Percentiles rank a stretch among this genome's conserved stretches.
Evolutionary conservation across 805 yeast genomes (phyloP).

Genomic region (Martiniozyma abietophila): DNA sequence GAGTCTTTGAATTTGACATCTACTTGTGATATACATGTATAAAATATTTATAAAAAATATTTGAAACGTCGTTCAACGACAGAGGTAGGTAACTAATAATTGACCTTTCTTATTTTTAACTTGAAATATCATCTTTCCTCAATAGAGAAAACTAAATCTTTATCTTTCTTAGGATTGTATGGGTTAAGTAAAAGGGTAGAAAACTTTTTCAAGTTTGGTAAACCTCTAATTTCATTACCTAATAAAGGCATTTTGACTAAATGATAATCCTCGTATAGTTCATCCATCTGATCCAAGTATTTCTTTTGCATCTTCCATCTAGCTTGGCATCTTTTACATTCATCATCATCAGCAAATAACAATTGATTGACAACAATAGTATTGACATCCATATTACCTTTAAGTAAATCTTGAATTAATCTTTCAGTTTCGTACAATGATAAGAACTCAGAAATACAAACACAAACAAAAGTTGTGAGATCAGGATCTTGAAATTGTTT

Average conservation of each 20-base stretch:
- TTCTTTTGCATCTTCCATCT: slow-evolving; percentile 95
- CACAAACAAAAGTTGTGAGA: slow-evolving; percentile 90
- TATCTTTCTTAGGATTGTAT: slow-evolving; percentile 59
- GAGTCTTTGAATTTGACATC: too few relatives aligned
- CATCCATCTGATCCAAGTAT: slow-evolving; percentile 91
- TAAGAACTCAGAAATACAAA: slow-evolving; percentile 93
- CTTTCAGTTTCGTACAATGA: slow-evolving; percentile 96
- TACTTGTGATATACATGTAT: too few relatives aligned
- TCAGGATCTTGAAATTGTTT: slow-evolving; percentile 95
- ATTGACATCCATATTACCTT: slow-evolving; percentile 93
- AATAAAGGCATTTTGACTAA: slow-evolving; percentile 91
- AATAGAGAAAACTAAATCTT: slow-evolving; percentile 41
- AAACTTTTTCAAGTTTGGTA: slow-evolving; percentile 73
- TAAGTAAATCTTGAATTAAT: slow-evolving; percentile 90
- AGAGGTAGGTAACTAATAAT: too few relatives aligned
- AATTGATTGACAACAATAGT: slow-evolving; percentile 94
- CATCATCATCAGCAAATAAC: slow-evolving; percentile 72
- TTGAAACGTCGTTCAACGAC: too few relatives aligned
- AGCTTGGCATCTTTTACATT: slow-evolving; percentile 84
- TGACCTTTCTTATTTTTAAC: too few relatives aligned
- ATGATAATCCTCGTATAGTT: slow-evolving; percentile 94
- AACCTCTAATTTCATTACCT: slow-evolving; percentile 92
- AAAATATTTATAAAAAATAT: too few relatives aligned
- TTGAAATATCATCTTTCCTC: slow-evolving; percentile 45
- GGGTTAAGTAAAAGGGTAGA: slow-evolving; percentile 74